Base-by-base conservation (phyloP, 2,329 filamentous ascomycete species). In the Colletotrichum incanum region DNA sequence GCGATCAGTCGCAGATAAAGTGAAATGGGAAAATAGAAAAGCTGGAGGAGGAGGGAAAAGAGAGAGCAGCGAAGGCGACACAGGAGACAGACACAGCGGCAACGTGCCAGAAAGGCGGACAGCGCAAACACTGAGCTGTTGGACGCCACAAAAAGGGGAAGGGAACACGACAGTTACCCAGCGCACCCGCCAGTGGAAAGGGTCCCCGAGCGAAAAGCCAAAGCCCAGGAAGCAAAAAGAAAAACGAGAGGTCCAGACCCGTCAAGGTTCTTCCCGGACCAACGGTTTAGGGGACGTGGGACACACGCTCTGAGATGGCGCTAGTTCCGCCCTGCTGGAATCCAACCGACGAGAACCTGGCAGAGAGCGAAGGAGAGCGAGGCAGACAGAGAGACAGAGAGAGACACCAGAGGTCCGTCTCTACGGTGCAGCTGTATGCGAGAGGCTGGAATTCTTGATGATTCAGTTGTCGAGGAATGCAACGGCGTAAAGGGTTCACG, bases 301-400 rank as follows among this genome's bases (percentile, higher is more conserved):
- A 39, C 55, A 49, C 28, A 18, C 23, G 55, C 31, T 28, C 37
- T 23, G 18, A 41, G 55, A 52, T 47, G 65, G 69, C 69, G 69
- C 59, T 64, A 68, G 65, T 63, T 63, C 69, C 69, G 63, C 64
- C 5, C 50, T 68, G 65, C 50, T 68, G 65, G 65, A 68, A 71
- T 71, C 50, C 31, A 55, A 55, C 49, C 50, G 58, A 49, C 37
- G 28, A 37, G 37, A 3, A 7, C 16, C 26, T 31, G 20, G 52
- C 14, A 31, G 26, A 23, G 26, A 18, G 23, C 6, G 5, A 14
- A 4, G n/a, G 23, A 23, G 3, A 8, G 34, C 6, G 6, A 37
- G 34, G 8, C 1, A 34, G 31, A 37, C 1, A 37, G 34, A 37
- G 1, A 8, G 34, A 37, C 4, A 55, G 23, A 4, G 50, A 63